Conservation (phyloP, 306 rosid genomes). For the Quercus gilva region DNA sequence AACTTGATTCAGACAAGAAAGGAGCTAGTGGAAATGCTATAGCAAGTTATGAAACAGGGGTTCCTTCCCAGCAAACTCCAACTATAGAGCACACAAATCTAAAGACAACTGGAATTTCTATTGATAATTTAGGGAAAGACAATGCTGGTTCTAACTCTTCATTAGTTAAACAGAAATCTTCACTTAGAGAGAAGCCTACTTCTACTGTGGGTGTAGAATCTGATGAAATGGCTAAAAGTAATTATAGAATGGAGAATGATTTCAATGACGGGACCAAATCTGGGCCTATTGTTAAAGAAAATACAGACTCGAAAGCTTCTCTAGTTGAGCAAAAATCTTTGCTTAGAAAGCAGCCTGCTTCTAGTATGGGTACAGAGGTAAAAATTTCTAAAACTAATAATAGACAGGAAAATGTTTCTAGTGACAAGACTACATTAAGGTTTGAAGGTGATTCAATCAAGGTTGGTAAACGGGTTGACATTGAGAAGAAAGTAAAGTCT, state of each 20-base stretch:
- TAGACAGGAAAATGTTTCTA: constrained; percentile 9
- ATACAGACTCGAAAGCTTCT: constrained; percentile 14
- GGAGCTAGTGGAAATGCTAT: constrained; percentile 26
- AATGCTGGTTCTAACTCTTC: constrained; percentile 32
- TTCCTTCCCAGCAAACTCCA: constrained; percentile 25
- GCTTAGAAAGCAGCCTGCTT: constrained; percentile 9
- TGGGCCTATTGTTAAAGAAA: constrained; percentile 6
- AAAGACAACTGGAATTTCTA: constrained; percentile 13
- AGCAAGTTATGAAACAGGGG: constrained; percentile 28
- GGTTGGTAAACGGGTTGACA: constrained; percentile 7
- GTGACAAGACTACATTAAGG: constrained; percentile 8
- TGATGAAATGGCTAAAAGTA: constrained; percentile 12
- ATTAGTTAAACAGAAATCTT: constrained; percentile 10
- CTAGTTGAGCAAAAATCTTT: constrained; percentile 7
- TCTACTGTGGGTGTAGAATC: constrained; percentile 8
- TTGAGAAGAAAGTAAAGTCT: constrained; percentile 19
- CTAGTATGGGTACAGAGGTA: constrained; percentile 2
- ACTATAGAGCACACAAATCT: constrained; percentile 25
- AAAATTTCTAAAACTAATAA: constrained; percentile 10
- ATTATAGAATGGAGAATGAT: constrained; percentile 8
- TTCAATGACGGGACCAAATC: constrained; percentile 1
- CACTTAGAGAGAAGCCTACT: constrained; percentile 27
- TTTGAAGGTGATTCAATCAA: constrained; percentile 26
- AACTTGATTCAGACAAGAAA: constrained; percentile 40
- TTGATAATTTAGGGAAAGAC: constrained; percentile 9